phyloP scores from a whole-genome alignment of 2,329 filamentous ascomycete genomes.

The Colletotrichum aenigma region DNA sequence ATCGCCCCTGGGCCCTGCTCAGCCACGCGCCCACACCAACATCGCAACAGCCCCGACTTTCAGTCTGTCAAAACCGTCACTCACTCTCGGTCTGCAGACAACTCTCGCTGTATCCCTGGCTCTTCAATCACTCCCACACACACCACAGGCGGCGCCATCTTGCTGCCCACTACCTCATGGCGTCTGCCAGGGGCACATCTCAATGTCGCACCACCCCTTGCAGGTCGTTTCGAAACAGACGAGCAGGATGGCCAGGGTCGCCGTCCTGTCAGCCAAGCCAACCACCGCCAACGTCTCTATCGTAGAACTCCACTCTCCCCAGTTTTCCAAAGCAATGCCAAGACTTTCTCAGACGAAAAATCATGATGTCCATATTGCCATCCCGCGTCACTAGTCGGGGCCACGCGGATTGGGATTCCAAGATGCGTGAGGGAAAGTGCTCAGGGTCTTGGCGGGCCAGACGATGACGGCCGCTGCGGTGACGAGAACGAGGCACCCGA shows the following conservation, averaged over 20 bases:
- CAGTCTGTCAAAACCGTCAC: background rate
- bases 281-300: background rate
- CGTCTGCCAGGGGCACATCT: background rate
- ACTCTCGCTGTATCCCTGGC: background rate
- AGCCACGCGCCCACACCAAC: slow-evolving; percentile 1
- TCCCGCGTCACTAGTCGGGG: background rate
- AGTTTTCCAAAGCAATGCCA: slow-evolving; percentile 17
- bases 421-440: background rate
- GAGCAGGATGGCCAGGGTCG: background rate
- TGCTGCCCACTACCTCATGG: background rate
- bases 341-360: slow-evolving; percentile 6
- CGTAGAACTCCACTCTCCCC: background rate
- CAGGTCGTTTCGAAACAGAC: slow-evolving; percentile 15
- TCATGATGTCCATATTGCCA: background rate
- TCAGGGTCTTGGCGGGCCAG: background rate
- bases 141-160: background rate
- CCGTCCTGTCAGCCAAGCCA: background rate
- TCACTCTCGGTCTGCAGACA: background rate
- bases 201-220: slow-evolving; percentile 2
- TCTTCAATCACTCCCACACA: background rate
- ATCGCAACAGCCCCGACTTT: background rate
- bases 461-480: background rate
- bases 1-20: background rate
- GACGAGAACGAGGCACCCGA: background rate
- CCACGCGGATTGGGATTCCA: background rate